Conservation (phyloP, 306 rosid species). For the Mimosa bimucronata region DNA sequence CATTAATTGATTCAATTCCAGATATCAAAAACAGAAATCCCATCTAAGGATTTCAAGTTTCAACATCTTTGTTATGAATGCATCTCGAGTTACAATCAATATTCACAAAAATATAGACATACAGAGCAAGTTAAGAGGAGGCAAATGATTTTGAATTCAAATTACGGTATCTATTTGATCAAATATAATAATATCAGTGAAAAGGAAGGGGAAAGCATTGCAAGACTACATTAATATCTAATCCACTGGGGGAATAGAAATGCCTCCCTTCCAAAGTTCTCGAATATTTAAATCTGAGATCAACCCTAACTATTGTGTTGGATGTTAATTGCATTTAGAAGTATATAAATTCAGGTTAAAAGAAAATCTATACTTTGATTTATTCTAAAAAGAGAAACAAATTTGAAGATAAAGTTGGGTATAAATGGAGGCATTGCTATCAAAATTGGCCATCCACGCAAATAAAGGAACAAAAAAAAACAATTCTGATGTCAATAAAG, state of each 20-base stretch:
- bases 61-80: constrained; percentile 31
- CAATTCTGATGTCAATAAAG: neutral
- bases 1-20: constrained; percentile 54
- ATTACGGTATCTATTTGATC: constrained; percentile 1
- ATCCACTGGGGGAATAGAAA: neutral
- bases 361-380: neutral
- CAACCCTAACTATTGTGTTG: neutral
- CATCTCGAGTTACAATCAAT: constrained; percentile 26
- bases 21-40: constrained; percentile 51
- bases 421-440: neutral
- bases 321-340: neutral
- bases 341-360: neutral
- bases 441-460: neutral
- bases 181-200: constrained; percentile 6
- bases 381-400: neutral
- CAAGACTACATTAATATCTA: neutral
- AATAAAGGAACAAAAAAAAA: neutral
- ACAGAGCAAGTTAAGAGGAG: constrained; percentile 19
- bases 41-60: constrained; percentile 38
- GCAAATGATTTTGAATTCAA: constrained; percentile 10
- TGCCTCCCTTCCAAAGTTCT: neutral
- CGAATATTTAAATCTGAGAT: neutral
- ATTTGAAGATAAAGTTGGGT: neutral
- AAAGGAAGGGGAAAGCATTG: neutral
- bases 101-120: constrained; percentile 24